A percentile compares a stretch with the other conserved stretches of the same genome.
Conservation (phyloP, 108 stramenopile genomes). For the Pseudonitzschia pungens region DNA sequence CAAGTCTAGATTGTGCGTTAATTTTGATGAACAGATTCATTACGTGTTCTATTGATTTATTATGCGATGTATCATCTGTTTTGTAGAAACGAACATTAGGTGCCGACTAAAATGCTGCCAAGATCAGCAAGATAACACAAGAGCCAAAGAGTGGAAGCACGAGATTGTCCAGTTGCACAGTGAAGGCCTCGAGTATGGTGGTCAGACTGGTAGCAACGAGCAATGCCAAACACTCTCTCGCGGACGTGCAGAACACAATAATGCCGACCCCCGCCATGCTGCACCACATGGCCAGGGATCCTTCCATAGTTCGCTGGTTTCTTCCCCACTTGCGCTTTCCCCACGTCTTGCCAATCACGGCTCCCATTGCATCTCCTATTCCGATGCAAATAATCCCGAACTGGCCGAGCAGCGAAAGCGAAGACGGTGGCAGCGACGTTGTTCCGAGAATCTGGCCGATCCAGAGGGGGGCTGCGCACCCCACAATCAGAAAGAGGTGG, state of each 20-base stretch:
- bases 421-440: neutral
- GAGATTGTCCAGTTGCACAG: slow-evolving; percentile 81
- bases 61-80: no score
- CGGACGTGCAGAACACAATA: neutral
- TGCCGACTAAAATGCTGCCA: neutral
- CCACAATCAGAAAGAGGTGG: slow-evolving; percentile 70
- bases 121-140: neutral
- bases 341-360: slow-evolving; percentile 51
- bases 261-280: slow-evolving; percentile 44
- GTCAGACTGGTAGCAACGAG: slow-evolving; percentile 35
- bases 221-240: slow-evolving; percentile 9
- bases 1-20: no score
- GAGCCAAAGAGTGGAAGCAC: slow-evolving; percentile 70
- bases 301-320: slow-evolving; percentile 69
- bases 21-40: no score
- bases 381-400: slow-evolving; percentile 72
- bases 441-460: slow-evolving; percentile 26
- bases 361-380: slow-evolving; percentile 78
- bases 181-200: slow-evolving; percentile 77
- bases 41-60: no score
- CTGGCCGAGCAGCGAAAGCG: slow-evolving; percentile 25
- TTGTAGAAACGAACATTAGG: neutral
- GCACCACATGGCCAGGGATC: slow-evolving; percentile 72
- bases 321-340: slow-evolving; percentile 47
- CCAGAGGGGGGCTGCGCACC: slow-evolving; percentile 80